Conservation (phyloP, 768 basidiomycete genomes). For the Hericium coralloides region DNA sequence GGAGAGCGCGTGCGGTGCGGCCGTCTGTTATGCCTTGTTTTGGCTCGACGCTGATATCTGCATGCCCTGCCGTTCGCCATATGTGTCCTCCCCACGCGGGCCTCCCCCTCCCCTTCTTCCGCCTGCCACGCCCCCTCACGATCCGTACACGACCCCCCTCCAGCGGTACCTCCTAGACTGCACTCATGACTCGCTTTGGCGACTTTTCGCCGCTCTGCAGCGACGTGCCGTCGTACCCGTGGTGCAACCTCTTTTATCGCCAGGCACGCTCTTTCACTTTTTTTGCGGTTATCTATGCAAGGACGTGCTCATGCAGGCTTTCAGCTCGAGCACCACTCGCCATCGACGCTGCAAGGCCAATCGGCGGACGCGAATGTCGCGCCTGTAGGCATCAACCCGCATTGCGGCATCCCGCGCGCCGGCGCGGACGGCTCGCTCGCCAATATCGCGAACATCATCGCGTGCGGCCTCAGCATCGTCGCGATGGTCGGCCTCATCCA, state of each 20-base stretch:
- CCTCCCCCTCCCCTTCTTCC: background rate
- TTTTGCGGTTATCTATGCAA: slow-evolving; percentile 4
- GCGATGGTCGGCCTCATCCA: slow-evolving; percentile 49
- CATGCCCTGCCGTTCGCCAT: background rate
- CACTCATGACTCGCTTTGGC: slow-evolving; percentile 53
- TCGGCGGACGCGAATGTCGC: slow-evolving; percentile 42
- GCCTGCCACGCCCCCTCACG: background rate
- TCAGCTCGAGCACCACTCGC: slow-evolving; percentile 25
- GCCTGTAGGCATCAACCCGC: slow-evolving; percentile 76
- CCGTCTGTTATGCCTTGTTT: background rate
- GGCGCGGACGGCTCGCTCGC: slow-evolving; percentile 54
- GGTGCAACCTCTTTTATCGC: slow-evolving; percentile 92
- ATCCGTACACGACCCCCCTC: background rate
- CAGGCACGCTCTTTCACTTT: slow-evolving; percentile 49
- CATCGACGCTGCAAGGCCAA: slow-evolving; percentile 26
- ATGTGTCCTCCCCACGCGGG: too few relatives aligned
- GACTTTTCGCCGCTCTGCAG: slow-evolving; percentile 64
- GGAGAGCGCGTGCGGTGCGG: background rate
- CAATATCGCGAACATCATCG: slow-evolving; percentile 81
- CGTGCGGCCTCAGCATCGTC: slow-evolving; percentile 66
- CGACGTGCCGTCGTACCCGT: slow-evolving; percentile 70
- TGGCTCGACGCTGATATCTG: background rate
- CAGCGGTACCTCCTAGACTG: background rate
- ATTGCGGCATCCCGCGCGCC: slow-evolving; percentile 66
- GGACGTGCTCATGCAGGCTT: slow-evolving; percentile 6